These are phyloP conservation scores for Coemansia sp. DNA, from an alignment of 192 early-diverging fungal genomes.

Conservation along the genomic window DNA sequence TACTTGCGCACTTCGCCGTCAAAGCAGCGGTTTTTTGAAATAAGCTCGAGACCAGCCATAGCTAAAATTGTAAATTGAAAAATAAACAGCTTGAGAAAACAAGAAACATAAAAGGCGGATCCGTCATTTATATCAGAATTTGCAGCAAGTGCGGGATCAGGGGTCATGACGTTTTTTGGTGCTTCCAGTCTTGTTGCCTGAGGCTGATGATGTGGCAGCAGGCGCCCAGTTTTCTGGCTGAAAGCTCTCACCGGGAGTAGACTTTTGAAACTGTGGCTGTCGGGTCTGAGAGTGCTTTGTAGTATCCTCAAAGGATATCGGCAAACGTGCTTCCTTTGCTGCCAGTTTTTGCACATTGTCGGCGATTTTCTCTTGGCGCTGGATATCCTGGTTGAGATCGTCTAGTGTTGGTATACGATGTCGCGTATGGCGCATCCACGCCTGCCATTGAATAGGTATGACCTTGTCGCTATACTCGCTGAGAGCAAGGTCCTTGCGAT, in stretches of 20 bases:
- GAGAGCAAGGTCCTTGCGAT: slow-evolving; percentile 22
- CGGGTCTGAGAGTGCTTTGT: not conserved
- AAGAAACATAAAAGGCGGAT: not conserved
- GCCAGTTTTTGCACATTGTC: slow-evolving; percentile 24
- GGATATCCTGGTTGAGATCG: slow-evolving; percentile 34
- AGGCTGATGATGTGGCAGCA: not conserved
- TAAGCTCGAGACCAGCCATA: slow-evolving; percentile 35
- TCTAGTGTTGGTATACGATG: slow-evolving; percentile 21
- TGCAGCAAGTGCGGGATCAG: not conserved
- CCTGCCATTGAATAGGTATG: slow-evolving; percentile 54
- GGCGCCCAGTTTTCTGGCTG: slow-evolving; percentile 37
- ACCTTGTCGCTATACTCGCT: slow-evolving; percentile 38
- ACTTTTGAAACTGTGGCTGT: slow-evolving; percentile 21
- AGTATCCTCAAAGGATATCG: not conserved
- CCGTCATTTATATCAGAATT: not conserved
- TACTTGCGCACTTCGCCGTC: slow-evolving; percentile 71
- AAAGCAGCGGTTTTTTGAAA: slow-evolving; percentile 65
- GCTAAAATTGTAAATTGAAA: not conserved
- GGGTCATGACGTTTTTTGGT: not conserved
- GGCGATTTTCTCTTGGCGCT: slow-evolving; percentile 30
- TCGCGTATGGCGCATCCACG: slow-evolving; percentile 53
- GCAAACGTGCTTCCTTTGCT: slow-evolving; percentile 1
- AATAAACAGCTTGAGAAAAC: not conserved
- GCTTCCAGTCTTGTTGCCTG: not conserved
- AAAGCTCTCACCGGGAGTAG: slow-evolving; percentile 26